Evolutionary conservation across 2,329 filamentous ascomycete genomes (phyloP).

Genomic region (Cladobotryum mycophilum): DNA sequence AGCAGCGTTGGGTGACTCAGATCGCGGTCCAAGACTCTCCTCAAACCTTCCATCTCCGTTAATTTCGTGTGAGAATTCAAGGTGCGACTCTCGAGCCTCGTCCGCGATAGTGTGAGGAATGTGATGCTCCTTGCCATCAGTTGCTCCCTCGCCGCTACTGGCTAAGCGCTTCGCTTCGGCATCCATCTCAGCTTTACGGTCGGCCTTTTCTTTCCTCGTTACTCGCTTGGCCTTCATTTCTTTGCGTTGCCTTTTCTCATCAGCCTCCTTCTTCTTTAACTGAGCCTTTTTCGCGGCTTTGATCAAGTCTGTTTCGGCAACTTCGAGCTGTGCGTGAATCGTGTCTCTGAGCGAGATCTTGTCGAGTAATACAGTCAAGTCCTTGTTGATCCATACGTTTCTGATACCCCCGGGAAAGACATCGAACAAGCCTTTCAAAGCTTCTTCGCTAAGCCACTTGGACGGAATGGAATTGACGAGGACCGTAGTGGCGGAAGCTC

Average conservation of each 20-base stretch:
- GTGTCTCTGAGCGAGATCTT: conserved; percentile 73
- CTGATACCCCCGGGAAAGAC: conserved; percentile 92
- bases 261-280: conserved; percentile 57
- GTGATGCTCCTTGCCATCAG: conserved; percentile 46
- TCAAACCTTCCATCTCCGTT: conserved; percentile 20
- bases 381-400: conserved; percentile 94
- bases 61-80: conserved; percentile 12
- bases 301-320: conserved; percentile 79
- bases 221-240: conserved; percentile 41
- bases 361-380: conserved; percentile 74
- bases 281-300: conserved; percentile 72
- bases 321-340: conserved; percentile 67
- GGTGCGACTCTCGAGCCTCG: conserved; percentile 35
- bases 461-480: conserved; percentile 83
- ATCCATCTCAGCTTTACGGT: conserved; percentile 43
- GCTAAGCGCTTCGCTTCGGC: conserved; percentile 46
- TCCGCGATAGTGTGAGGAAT: conserved; percentile 47
- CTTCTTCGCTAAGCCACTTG: conserved; percentile 83
- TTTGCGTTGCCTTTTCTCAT: conserved; percentile 59
- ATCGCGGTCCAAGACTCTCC: conserved; percentile 24
- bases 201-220: conserved; percentile 44
- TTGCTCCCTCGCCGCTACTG: conserved; percentile 41
- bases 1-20: conserved; percentile 26
- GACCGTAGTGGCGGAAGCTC: conserved; percentile 91
- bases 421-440: conserved; percentile 79